Conservation (phyloP, 345 rosid species). For the Limnanthes douglasii region DNA sequence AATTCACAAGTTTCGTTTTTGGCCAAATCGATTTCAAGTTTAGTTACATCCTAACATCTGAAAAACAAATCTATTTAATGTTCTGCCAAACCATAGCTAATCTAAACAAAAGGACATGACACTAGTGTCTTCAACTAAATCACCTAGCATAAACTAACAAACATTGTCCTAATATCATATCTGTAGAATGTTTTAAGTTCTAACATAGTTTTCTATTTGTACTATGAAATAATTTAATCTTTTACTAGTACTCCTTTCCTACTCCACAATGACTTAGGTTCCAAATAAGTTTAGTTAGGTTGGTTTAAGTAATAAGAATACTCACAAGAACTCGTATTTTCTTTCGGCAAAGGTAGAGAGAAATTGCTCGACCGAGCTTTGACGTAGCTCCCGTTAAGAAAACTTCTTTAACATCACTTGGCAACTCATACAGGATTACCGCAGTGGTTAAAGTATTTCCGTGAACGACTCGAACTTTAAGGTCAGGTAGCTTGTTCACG, state of each 20-base stretch:
- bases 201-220: neutral
- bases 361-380: slow-evolving; percentile 94
- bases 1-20: too few relatives aligned
- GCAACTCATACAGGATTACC: slow-evolving; percentile 72
- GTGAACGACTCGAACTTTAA: slow-evolving; percentile 83
- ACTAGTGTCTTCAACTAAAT: too few relatives aligned
- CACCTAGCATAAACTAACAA: too few relatives aligned
- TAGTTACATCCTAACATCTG: too few relatives aligned
- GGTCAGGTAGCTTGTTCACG: slow-evolving; percentile 68
- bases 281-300: too few relatives aligned
- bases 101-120: too few relatives aligned
- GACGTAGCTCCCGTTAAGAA: slow-evolving; percentile 97
- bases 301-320: neutral
- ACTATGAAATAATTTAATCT: neutral
- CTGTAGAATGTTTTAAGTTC: neutral
- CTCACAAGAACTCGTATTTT: slow-evolving; percentile 82
- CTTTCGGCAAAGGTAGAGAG: slow-evolving; percentile 75
- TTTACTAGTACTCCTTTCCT: too few relatives aligned
- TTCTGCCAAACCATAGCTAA: too few relatives aligned
- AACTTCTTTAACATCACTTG: slow-evolving; percentile 61
- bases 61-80: too few relatives aligned
- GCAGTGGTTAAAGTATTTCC: slow-evolving; percentile 98
- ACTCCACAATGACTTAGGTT: too few relatives aligned
- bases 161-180: neutral
- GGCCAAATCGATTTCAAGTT: too few relatives aligned